phyloP scores from a whole-genome alignment of 805 yeast genomes.

The Starmerella scarabaei region DNA sequence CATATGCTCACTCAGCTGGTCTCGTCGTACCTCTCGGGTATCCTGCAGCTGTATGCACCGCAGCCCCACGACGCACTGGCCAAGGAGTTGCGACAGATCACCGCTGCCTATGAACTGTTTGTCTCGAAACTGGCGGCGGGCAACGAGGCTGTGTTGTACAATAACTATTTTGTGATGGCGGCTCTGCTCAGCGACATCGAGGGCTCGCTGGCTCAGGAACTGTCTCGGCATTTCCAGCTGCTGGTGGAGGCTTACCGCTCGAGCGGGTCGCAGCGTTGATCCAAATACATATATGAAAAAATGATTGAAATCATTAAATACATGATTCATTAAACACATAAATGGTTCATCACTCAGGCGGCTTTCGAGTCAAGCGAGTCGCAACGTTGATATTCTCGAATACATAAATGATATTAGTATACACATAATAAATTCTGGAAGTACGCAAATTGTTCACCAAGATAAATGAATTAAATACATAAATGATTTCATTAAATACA shows the following conservation, averaged over 20 bases:
- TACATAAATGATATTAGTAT: too few species aligned
- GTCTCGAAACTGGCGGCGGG: constrained; percentile 36
- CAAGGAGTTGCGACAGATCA: constrained; percentile 51
- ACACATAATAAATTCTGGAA: too few species aligned
- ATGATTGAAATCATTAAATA: neutral
- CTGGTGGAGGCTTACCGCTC: constrained; percentile 35
- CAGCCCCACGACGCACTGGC: constrained; percentile 53
- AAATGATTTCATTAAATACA: too few species aligned
- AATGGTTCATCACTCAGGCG: too few species aligned
- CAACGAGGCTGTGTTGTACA: constrained; percentile 58
- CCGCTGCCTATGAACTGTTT: constrained; percentile 68
- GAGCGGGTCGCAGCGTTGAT: too few species aligned
- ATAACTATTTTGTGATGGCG: constrained; percentile 52
- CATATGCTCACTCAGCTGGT: constrained; percentile 66
- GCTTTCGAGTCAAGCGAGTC: too few species aligned
- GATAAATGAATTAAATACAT: too few species aligned
- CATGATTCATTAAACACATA: neutral
- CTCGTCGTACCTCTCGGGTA: constrained; percentile 56
- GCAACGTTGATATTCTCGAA: too few species aligned
- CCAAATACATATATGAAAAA: constrained; percentile 13
- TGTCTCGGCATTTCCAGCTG: constrained; percentile 34
- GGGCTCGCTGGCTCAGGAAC: constrained; percentile 33
- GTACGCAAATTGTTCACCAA: too few species aligned
- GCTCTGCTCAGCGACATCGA: constrained; percentile 40
- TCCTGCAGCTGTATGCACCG: constrained; percentile 41